Evolutionary conservation across 139 green algal genomes (phyloP), one percentile per base, ranked within the genome.

Genomic region (Chlamydomonas schloesseri): DNA sequence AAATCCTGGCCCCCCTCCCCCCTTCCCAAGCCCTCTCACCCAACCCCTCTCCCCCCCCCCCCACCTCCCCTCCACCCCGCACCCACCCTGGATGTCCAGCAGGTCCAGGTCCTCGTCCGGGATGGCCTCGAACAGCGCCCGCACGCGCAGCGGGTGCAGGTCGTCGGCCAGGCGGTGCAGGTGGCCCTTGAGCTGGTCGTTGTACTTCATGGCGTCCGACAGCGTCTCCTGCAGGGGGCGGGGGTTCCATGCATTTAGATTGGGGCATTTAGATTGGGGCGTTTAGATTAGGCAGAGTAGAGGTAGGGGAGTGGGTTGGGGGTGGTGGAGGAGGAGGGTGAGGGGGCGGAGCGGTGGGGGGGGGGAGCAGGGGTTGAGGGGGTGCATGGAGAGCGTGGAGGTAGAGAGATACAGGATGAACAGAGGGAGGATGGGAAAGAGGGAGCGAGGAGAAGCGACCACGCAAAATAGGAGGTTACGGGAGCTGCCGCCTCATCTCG

Each of bases 61-160:
- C 36, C 20, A 28, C 55, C 21, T 8, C 55, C 69, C 31, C 69
- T 4, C 47, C 47, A 9, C 29, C 29, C 57, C 74, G 20, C 0
- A 13, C 74, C 47, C 78, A 84, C 78, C 70, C 68, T 71, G 86
- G 37, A 95, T 89, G 76, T 93, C 91, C 64, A 98, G 90, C 79
- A 98, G 75, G 71, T 93, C 90, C 46, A 91, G 83, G 87, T 96
- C 93, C 71, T 88, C 91, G 42, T 96, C 87, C 1, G 91, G 90
- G 50, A 99, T 96, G n/a, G 77, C 58, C 37, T 94, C 72, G 72
- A 99, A 98, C 29, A 99, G 90, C 76, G n/a, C 46, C 62, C 74
- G 84, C 67, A 97, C 95, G 23, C 96, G 89, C 50, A 99, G 91
- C 2, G 97, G 97, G 89, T 98, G 97, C 46, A 99, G 91, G 92